Conservation (phyloP, 192 early-diverging fungal genomes). For the Allomyces macrogynus region DNA sequence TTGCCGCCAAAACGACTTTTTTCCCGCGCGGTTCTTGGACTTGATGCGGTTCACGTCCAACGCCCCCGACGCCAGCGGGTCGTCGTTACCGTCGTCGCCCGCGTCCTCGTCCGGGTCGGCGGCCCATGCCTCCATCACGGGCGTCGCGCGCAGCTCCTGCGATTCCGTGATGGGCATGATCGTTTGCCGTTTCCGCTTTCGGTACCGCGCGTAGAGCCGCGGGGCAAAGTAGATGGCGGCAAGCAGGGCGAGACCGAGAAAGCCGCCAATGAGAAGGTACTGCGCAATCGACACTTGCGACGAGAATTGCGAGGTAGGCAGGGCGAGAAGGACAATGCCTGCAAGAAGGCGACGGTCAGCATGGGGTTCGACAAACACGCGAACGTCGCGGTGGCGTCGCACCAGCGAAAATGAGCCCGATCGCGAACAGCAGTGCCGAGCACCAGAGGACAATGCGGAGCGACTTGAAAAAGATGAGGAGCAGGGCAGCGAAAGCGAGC, state of each 20-base stretch:
- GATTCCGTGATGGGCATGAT: background rate
- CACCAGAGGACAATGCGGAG: background rate
- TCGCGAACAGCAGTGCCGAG: background rate
- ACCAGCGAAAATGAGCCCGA: background rate
- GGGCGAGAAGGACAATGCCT: background rate
- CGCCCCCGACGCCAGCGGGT: too few species aligned
- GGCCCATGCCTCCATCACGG: background rate
- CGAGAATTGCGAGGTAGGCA: background rate
- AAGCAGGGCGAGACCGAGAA: background rate
- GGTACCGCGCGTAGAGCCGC: background rate
- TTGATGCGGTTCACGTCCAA: background rate
- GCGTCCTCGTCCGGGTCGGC: background rate
- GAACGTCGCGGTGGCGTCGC: too few species aligned
- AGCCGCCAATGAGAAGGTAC: background rate
- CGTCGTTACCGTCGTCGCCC: background rate
- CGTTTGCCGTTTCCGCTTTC: background rate
- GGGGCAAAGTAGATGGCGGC: background rate
- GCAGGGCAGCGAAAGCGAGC: background rate
- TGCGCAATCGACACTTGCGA: background rate
- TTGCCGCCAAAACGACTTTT: background rate
- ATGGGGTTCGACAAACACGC: too few species aligned
- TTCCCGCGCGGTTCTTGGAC: background rate
- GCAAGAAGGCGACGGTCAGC: too few species aligned
- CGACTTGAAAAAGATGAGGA: conserved; percentile 1
- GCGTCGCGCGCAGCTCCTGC: too few species aligned